These are phyloP conservation scores for Cyberlindnera suaveolens DNA, from an alignment of 805 yeast species.

Conservation along the genomic window DNA sequence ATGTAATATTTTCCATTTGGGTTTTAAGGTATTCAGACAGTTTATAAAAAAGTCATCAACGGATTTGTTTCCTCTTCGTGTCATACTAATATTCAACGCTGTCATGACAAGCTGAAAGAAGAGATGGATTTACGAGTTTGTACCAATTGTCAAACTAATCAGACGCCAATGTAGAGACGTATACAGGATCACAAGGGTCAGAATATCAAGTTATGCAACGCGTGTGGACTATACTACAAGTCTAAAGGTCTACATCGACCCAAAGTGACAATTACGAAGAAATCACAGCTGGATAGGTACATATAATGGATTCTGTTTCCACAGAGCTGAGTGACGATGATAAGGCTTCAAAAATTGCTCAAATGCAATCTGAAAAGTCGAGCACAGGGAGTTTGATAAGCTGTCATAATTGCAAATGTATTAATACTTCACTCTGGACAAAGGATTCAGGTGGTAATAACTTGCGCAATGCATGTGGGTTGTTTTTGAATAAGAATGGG, in stretches of 20 bases:
- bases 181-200: conserved; percentile 60
- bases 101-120: not conserved
- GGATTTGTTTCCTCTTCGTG: not conserved
- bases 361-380: conserved; percentile 6
- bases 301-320: conserved; percentile 7
- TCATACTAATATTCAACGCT: no score
- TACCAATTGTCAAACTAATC: conserved; percentile 66
- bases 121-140: conserved; percentile 7
- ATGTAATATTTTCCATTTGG: no score
- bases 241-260: conserved; percentile 76
- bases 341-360: conserved; percentile 1
- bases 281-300: conserved; percentile 12
- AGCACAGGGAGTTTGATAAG: conserved; percentile 13
- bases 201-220: conserved; percentile 69
- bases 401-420: conserved; percentile 85
- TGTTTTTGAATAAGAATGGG: conserved; percentile 54
- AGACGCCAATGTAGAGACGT: conserved; percentile 82
- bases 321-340: conserved; percentile 1
- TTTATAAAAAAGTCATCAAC: no score
- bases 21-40: no score
- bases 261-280: conserved; percentile 43
- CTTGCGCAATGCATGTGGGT: conserved; percentile 91
- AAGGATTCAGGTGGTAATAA: conserved; percentile 85
- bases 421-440: conserved; percentile 91
- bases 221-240: conserved; percentile 73